Percentiles rank a stretch among this genome's conserved stretches.
Evolutionary conservation across 2,329 filamentous ascomycete genomes (phyloP).

Genomic region (Beauveria rudraprayagi): DNA sequence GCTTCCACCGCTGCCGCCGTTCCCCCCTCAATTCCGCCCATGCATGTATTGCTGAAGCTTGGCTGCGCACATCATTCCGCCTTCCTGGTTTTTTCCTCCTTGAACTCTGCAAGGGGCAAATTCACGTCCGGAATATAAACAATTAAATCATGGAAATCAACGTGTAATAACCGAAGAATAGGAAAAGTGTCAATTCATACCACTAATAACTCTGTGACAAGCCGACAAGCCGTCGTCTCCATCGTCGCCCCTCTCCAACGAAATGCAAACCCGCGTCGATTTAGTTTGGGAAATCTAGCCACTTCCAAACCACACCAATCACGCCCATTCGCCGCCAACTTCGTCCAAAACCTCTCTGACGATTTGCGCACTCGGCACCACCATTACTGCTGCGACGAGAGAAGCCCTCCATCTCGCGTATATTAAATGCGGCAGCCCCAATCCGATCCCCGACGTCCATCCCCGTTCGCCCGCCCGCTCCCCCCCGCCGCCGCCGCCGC

Average conservation of each 20-base stretch:
- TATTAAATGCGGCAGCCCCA: constrained; percentile 10
- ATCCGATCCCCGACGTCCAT: background rate
- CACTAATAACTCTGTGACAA: background rate
- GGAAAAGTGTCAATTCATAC: background rate
- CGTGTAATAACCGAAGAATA: background rate
- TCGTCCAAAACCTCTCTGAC: background rate
- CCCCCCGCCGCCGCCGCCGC: constrained; percentile 12
- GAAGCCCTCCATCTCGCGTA: background rate
- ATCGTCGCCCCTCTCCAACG: background rate
- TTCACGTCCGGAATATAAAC: too few species aligned
- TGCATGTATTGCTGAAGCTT: background rate
- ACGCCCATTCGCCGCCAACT: background rate
- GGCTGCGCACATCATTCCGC: background rate
- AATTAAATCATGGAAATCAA: background rate
- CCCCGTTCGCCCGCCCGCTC: constrained; percentile 1
- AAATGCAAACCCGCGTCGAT: constrained; percentile 4
- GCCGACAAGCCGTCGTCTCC: background rate
- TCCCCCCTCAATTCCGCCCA: background rate
- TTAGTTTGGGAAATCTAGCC: background rate
- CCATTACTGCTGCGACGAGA: background rate
- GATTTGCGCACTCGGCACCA: background rate
- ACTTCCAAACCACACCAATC: background rate
- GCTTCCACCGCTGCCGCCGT: background rate
- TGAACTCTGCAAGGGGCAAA: background rate
- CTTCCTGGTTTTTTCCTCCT: background rate